phyloP scores from a whole-genome alignment of 192 early-diverging fungal species.

The Podila clonocystis region DNA sequence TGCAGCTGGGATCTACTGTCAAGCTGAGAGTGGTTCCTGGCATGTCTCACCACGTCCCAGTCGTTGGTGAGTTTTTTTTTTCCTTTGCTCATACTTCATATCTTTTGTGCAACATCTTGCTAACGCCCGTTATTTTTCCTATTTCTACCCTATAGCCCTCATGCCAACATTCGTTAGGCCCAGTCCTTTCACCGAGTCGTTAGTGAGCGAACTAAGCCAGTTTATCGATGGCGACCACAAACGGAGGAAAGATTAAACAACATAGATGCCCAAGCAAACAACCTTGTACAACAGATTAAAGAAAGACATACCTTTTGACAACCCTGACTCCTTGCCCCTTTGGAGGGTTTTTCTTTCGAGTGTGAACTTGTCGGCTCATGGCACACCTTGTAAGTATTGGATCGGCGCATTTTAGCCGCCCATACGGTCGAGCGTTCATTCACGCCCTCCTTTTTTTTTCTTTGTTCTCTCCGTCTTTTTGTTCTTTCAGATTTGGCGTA shows the following conservation, averaged over 20 bases:
- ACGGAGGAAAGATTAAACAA: neutral
- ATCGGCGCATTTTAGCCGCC: neutral
- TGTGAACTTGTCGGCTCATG: too few relatives aligned
- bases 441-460: neutral
- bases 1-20: slow-evolving; percentile 11
- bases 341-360: too few relatives aligned
- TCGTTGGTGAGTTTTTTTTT: slow-evolving; percentile 12
- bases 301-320: too few relatives aligned
- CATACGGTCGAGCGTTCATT: neutral
- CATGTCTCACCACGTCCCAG: slow-evolving; percentile 31
- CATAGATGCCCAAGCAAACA: too few relatives aligned
- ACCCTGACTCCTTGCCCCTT: too few relatives aligned
- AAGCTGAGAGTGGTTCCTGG: slow-evolving; percentile 18
- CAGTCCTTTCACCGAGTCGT: neutral
- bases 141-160: neutral
- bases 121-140: neutral
- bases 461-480: neutral
- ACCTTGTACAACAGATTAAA: too few relatives aligned
- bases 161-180: neutral
- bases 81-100: neutral
- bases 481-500: neutral
- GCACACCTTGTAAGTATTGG: too few relatives aligned
- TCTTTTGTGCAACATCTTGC: neutral
- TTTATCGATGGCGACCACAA: slow-evolving; percentile 1
- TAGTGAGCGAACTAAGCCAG: slow-evolving; percentile 1